A percentile compares a stretch with the other conserved stretches of the same genome.
These are phyloP conservation scores for Sphenostylis stenocarpa DNA, from an alignment of 306 rosid genomes.

Conservation along the genomic window DNA sequence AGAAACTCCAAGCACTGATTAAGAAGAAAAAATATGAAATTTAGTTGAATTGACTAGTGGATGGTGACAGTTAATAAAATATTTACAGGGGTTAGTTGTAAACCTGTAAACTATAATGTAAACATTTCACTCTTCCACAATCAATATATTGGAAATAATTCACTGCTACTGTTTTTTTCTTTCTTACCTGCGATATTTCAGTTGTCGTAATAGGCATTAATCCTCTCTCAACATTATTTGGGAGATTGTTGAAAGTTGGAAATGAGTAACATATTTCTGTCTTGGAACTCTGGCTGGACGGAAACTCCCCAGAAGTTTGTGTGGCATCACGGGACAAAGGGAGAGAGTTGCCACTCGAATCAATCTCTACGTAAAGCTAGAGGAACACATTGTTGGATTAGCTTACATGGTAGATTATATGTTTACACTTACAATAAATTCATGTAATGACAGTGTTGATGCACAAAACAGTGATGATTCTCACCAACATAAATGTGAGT, in stretches of 20 bases:
- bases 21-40: background rate
- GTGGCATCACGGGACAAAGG: constrained; percentile 53
- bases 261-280: constrained; percentile 49
- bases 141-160: background rate
- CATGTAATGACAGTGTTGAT: background rate
- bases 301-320: constrained; percentile 53
- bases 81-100: background rate
- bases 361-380: constrained; percentile 69
- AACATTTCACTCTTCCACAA: background rate
- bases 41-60: background rate
- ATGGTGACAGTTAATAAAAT: background rate
- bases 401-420: background rate
- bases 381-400: background rate
- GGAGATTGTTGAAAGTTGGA: constrained; percentile 54
- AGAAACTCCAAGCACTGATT: constrained; percentile 2
- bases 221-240: constrained; percentile 30
- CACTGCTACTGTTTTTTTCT: background rate
- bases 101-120: background rate
- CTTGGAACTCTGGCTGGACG: constrained; percentile 52
- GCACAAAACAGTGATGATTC: background rate
- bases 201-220: constrained; percentile 26
- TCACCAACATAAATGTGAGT: background rate
- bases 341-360: constrained; percentile 46
- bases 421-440: background rate
- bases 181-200: constrained; percentile 41